Base-by-base conservation (phyloP, 1,284 basidiomycete genomes). In the Ustilago hordei region DNA sequence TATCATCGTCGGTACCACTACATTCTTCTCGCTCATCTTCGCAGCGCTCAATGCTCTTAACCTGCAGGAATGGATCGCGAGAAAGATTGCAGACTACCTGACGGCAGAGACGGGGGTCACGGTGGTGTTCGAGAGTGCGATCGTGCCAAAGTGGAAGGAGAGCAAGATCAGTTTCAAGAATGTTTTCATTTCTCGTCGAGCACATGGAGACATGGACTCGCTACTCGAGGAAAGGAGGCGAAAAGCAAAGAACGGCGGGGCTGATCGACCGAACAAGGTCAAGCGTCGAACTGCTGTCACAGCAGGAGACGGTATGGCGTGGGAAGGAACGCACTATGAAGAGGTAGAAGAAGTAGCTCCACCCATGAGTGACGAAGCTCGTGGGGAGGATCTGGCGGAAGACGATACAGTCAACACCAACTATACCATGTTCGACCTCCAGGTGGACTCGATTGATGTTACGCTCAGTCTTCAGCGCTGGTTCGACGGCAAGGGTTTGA, bases 121-220 rank as follows among this genome's bases (percentile, higher is more conserved):
- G 4, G 92, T 99, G 78, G 93, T 97, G 58, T 99, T 98, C 86
- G 96, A 98, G 87, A 95, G 93, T 8, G 97, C 97, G 34, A 95
- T 99, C 79, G 95, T 99, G 5, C 96, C 96, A 3, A 95, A 95
- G 85, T 98, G 96, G 95, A 94, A 94, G 70, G 94, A 96, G 81
- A 95, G 94, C 15, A 91, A 92, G 23, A 93, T 99, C 71, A 95
- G 94, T 1, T 97, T 99, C 89, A 94, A 95, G 84, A 98, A 98
- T 80, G 95, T 99, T 52, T 98, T 94, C 82, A 89, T 99, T 52
- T 95, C 95, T 12, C 91, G 94, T 3, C 90, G 94, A 6, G 92
- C 93, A 0, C 71, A 81, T 52, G 65, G 73, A 1, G 82, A 82
- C 54, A 77, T 80, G 28, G 82, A 83, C 31, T 71, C 77, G 41